Evolutionary conservation across 2,329 filamentous ascomycete species (phyloP).

Genomic region (Trichothecium sympodiale): DNA sequence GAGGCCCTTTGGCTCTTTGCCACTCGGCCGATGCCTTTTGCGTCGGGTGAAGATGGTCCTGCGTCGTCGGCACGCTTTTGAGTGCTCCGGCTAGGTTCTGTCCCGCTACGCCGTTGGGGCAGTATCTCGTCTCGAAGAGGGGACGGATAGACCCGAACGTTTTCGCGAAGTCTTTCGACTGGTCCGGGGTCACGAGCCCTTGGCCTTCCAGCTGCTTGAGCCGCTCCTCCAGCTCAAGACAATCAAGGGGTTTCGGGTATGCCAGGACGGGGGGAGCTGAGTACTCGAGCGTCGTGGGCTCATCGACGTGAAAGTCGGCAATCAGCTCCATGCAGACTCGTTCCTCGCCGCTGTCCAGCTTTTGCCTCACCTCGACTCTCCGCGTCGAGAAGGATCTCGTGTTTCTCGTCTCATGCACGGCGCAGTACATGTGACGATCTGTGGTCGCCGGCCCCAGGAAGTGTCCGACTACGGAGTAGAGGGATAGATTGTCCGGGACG

Average conservation of each 20-base stretch:
- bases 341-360: conserved; percentile 19
- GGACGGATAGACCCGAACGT: conserved; percentile 17
- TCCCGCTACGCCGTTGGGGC: conserved; percentile 26
- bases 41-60: conserved; percentile 18
- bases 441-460: conserved; percentile 33
- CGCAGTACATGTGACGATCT: conserved; percentile 23
- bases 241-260: conserved; percentile 18
- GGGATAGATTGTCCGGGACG: conserved; percentile 20
- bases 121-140: conserved; percentile 24
- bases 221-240: conserved; percentile 9
- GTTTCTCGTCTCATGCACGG: conserved; percentile 24
- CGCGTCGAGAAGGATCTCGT: conserved; percentile 37
- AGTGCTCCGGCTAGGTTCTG: conserved; percentile 31
- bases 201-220: conserved; percentile 5
- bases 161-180: conserved; percentile 11
- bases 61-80: conserved; percentile 26
- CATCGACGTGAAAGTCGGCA: conserved; percentile 33
- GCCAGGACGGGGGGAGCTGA: conserved; percentile 19
- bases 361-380: conserved; percentile 31
- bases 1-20: conserved; percentile 14
- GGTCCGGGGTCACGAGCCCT: conserved; percentile 13
- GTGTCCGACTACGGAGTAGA: conserved; percentile 35
- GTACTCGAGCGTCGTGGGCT: conserved; percentile 25
- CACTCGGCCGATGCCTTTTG: conserved; percentile 30
- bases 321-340: conserved; percentile 30